Base-by-base conservation (phyloP, 768 basidiomycete species). In the Sutorius australiensis region DNA sequence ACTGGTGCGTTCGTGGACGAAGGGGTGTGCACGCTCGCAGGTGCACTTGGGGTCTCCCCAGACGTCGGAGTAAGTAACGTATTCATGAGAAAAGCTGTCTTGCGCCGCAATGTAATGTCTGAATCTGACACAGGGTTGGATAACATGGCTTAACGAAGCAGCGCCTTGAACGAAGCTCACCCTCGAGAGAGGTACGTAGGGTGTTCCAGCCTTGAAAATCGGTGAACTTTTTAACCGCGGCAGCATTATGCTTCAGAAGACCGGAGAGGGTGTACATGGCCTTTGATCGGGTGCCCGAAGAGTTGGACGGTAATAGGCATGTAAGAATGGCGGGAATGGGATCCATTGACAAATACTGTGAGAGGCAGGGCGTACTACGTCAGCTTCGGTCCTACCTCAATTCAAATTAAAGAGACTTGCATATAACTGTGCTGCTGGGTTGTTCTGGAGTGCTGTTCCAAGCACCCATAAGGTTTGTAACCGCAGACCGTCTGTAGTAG, bases 401-500 rank as follows among this genome's bases (percentile, higher is more conserved):
- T 24, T 43, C 1, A 41, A 54, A 24, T 31, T 14, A 24, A 14
- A 11, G n/a, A 30, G 19, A 77, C 83, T 57, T 61, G 91, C 89
- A 4, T 83, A 80, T 49, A 80, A 75, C 58, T 95, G 93, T 0
- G 93, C 90, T 9, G 83, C 74, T 0, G 92, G 90, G 57, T 95
- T 95, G 61, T 95, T 95, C 67, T 94, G 92, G 6, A 94, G 63
- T 0, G 93, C 91, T 0, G 93, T 95, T 6, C 93, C 93, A 24
- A 90, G 78, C 0, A 94, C 83, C 93, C 93, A 95, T 10, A 94
- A 70, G 0, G 83, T 80, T 54, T 89, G 83, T 54, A 77, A 71
- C 61, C 80, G 84, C 24, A 94, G 77, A 27, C 73, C 74, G n/a
- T 81, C 77, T 0, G 86, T 77, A 3, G 83, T 77, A 0, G 72